Evolutionary conservation across 129 eudicot species (phyloP), one percentile per base, ranked within the genome.

Genomic region (Helianthus tuberosus): DNA sequence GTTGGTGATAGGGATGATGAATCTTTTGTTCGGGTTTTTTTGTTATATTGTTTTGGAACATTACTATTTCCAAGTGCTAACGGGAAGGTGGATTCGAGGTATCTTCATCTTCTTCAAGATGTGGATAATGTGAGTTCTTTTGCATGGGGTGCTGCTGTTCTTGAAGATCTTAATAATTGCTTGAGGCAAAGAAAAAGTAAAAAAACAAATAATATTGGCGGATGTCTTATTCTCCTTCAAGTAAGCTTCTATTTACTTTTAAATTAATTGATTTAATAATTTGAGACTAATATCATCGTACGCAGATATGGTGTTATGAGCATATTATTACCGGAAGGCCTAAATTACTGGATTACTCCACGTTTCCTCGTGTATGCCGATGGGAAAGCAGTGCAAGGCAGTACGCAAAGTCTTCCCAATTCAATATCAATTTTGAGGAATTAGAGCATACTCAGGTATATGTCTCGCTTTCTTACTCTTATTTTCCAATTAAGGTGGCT

Each of bases 141-240:
- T 75, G 89, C 89, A 3, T 89, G 91, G 96, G 96, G 96, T 32
- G 79, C 74, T 16, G 89, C 89, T 43, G 91, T 86, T 61, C 82
- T 71, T 32, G 82, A 72, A 64, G 86, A 89, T 71, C 69, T 89
- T 53, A 41, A 43, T 65, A 15, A 72, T 5, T 79, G 81, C 68
- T 64, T 86, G 66, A 54, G 76, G 44, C 82, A 64, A 67, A 69
- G 89, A 50, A 89, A 81, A 72, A 75, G 52, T 69, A 64, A 62
- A 69, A 73, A 55, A 39, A 71, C 62, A 5, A 80, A 66, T 65
- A 64, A 55, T 64, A 71, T 89, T 7, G 80, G 83, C 20, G 91
- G 91, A 11, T 89, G 96, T 66, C 89, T 89, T 15, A 72, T 89
- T 76, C 84, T 89, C 76, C 87, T 89, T 63, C 96, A 86, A 82